A percentile compares a stretch with the other conserved stretches of the same genome.
Evolutionary conservation across 1,284 basidiomycete species (phyloP).

Genomic region (Trichosporon faecale): DNA sequence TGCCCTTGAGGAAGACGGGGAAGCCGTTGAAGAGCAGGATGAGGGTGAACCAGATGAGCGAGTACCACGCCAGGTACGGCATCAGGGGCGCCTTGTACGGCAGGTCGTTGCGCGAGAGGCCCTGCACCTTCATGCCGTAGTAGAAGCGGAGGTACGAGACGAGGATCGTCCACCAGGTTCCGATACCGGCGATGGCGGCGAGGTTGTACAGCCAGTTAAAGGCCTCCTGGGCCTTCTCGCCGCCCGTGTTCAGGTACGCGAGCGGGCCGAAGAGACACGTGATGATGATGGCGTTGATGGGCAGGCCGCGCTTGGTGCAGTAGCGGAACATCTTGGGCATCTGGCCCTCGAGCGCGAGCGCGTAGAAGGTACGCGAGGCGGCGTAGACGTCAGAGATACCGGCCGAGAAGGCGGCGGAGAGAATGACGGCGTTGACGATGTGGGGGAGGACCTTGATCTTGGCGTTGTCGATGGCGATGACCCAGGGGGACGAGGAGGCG

Average conservation of each 20-base stretch:
- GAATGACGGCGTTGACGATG: constrained; percentile 56
- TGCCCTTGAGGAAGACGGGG: constrained; percentile 63
- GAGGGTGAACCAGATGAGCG: constrained; percentile 40
- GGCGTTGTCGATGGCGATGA: constrained; percentile 74
- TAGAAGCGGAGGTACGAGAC: constrained; percentile 71
- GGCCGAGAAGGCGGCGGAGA: constrained; percentile 78
- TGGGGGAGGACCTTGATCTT: constrained; percentile 65
- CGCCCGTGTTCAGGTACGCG: constrained; percentile 56
- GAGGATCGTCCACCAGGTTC: constrained; percentile 68
- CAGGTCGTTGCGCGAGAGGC: constrained; percentile 58
- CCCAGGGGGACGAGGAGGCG: constrained; percentile 63
- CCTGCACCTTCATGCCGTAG: constrained; percentile 61
- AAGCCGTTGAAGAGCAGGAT: constrained; percentile 49
- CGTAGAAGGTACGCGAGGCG: constrained; percentile 76
- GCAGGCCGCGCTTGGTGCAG: constrained; percentile 66
- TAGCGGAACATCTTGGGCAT: constrained; percentile 55
- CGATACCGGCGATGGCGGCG: constrained; percentile 65
- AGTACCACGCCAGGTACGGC: constrained; percentile 24
- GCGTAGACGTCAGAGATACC: constrained; percentile 77
- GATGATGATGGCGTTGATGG: constrained; percentile 61
- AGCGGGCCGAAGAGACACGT: constrained; percentile 58
- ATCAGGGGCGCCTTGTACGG: constrained; percentile 55
- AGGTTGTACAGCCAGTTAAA: constrained; percentile 65
- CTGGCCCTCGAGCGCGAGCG: constrained; percentile 71
- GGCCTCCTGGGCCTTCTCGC: constrained; percentile 35